Evolutionary conservation across 225 moss, liverwort and hornwort species (phyloP), one percentile per base, ranked within the genome.

Genomic region (Pleurozium schreberi): DNA sequence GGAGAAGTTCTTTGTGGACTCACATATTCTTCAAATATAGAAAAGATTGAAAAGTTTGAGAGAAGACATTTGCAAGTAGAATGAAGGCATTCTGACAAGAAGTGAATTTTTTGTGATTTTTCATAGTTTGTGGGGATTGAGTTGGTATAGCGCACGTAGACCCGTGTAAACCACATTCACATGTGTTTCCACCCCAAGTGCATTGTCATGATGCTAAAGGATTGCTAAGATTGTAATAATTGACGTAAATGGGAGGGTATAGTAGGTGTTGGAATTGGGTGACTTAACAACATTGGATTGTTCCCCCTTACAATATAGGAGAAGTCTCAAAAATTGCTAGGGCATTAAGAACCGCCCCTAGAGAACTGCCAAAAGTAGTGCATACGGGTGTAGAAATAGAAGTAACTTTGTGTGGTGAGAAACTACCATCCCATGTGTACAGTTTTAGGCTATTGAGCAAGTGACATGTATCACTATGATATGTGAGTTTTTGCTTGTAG

Each of bases 251-350:
- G 31, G 19, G 7, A 75, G 2, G 11, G 1, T 4, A 1, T 0
- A 19, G 1, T 33, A 31, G 31, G 31, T 49, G 11, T 33, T 0
- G 0, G 0, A 49, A 75, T 31, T 75, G 4, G 11, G 2, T 19
- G 11, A 33, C n/a, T 0, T 33, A 1, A 43, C 0, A 3, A 5
- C 74, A 47, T 47, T 2, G 1, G 1, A 1, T 47, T 11, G 2
- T 18, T 74, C 3, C 18, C 47, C 12, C 7, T 75, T 12, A 31
- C 31, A 75, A 19, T 33, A n/a, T n/a, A n/a, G n/a, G n/a, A n/a
- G n/a, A n/a, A n/a, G n/a, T n/a, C n/a, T n/a, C n/a, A n/a, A n/a
- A n/a, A n/a, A n/a, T n/a, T n/a, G n/a, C n/a, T n/a, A n/a, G n/a
- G n/a, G n/a, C n/a, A n/a, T n/a, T n/a, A n/a, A n/a, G n/a, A n/a